A percentile compares a stretch with the other conserved stretches of the same genome.
Evolutionary conservation across 73 alveolate genomes (phyloP).

Genomic region (Diophrys sp.): DNA sequence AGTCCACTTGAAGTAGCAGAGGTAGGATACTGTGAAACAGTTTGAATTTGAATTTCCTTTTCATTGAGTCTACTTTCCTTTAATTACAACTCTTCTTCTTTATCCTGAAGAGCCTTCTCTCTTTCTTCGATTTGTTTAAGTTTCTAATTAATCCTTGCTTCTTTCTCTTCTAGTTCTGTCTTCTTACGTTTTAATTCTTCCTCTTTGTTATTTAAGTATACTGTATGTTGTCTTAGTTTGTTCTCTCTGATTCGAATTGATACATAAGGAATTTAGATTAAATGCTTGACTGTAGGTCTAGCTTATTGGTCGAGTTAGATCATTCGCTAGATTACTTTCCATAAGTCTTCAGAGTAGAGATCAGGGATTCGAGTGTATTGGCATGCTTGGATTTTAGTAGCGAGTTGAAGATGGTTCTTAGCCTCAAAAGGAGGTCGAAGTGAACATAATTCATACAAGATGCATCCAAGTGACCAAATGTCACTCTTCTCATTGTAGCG

Average conservation of each 20-base stretch:
- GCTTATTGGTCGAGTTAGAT: not conserved
- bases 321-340: slow-evolving; percentile 56
- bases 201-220: slow-evolving; percentile 67
- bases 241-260: slow-evolving; percentile 74
- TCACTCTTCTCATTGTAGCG: slow-evolving; percentile 95
- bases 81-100: slow-evolving; percentile 11
- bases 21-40: not conserved
- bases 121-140: slow-evolving; percentile 54
- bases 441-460: slow-evolving; percentile 87
- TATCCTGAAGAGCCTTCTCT: slow-evolving; percentile 74
- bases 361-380: slow-evolving; percentile 70
- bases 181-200: slow-evolving; percentile 56
- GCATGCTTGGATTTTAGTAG: slow-evolving; percentile 85
- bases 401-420: slow-evolving; percentile 80
- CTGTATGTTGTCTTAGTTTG: slow-evolving; percentile 50
- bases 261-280: slow-evolving; percentile 66
- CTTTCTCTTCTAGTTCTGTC: slow-evolving; percentile 44
- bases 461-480: slow-evolving; percentile 95
- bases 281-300: slow-evolving; percentile 73
- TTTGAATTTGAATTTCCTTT: not conserved
- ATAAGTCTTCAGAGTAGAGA: slow-evolving; percentile 82
- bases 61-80: not conserved
- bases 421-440: slow-evolving; percentile 92
- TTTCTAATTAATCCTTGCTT: slow-evolving; percentile 46
- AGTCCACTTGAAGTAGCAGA: not conserved